Conservation (phyloP, 225 moss, liverwort and hornwort species). For the Antitrichia curtipendula region DNA sequence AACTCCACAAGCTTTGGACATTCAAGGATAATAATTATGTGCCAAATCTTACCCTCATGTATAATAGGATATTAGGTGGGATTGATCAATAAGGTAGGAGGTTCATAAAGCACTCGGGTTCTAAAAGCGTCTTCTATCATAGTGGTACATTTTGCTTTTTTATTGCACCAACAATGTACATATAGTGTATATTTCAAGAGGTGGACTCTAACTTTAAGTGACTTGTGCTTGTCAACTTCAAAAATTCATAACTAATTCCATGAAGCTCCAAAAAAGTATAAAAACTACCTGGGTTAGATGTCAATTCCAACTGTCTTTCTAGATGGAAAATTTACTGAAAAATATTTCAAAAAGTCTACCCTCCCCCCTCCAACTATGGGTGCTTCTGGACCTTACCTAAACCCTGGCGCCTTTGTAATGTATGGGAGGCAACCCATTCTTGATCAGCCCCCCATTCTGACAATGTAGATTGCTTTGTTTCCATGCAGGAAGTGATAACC, state of each 20-base stretch:
- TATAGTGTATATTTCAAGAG: not conserved
- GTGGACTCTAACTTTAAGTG: not conserved
- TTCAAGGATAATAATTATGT: not conserved
- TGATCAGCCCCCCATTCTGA: too few relatives aligned
- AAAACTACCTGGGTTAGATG: accelerated
- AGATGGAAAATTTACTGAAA: not conserved
- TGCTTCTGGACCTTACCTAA: not conserved
- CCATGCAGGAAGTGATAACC: too few relatives aligned
- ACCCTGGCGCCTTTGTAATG: too few relatives aligned
- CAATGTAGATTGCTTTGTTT: too few relatives aligned
- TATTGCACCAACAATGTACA: not conserved
- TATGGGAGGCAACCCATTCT: too few relatives aligned
- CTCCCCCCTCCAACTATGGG: not conserved
- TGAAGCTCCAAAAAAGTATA: not conserved
- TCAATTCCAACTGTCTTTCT: not conserved
- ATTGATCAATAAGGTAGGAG: not conserved
- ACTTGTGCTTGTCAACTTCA: not conserved
- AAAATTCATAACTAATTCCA: not conserved
- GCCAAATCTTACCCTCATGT: accelerated
- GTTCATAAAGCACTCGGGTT: too few relatives aligned
- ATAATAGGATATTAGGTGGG: accelerated
- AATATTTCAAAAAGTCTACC: not conserved
- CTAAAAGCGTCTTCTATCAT: accelerated
- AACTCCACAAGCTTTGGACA: not conserved
- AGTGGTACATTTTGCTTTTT: not conserved